Conservation (phyloP, 345 rosid genomes). For the Lepidium aucheri region DNA sequence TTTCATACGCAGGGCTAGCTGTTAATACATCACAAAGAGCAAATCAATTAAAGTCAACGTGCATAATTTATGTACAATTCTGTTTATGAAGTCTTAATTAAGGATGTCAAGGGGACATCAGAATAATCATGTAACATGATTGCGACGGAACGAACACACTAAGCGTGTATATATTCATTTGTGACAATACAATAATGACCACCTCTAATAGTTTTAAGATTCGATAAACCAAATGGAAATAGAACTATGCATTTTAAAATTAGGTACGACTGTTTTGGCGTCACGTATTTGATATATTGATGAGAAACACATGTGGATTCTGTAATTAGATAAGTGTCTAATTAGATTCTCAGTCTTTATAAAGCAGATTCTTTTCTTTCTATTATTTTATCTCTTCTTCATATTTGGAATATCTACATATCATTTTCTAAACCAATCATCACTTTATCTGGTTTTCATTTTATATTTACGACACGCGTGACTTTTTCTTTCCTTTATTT, state of each 20-base stretch:
- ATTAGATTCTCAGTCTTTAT: conserved; percentile 6
- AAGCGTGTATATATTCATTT: neutral
- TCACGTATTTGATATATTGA: conserved; percentile 17
- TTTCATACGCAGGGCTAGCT: too few relatives aligned
- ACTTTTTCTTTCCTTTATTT: conserved; percentile 5
- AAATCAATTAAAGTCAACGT: too few relatives aligned
- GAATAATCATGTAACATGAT: neutral
- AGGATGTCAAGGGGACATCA: neutral
- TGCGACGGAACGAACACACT: neutral
- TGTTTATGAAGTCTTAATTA: too few relatives aligned
- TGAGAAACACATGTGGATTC: conserved; percentile 6
- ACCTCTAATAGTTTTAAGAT: neutral
- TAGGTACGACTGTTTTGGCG: neutral
- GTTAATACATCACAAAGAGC: too few relatives aligned
- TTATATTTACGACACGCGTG: conserved; percentile 1
- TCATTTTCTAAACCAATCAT: conserved; percentile 12
- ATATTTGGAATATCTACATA: conserved; percentile 13
- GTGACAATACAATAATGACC: too few relatives aligned
- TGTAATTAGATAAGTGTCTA: conserved; percentile 16
- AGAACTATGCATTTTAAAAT: neutral
- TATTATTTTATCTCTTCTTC: neutral
- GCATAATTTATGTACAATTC: too few relatives aligned
- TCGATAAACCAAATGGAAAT: neutral
- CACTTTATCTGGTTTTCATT: conserved; percentile 4
- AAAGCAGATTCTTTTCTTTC: conserved; percentile 17